Conservation (phyloP, 805 yeast genomes). For the Candida nitratophila region DNA sequence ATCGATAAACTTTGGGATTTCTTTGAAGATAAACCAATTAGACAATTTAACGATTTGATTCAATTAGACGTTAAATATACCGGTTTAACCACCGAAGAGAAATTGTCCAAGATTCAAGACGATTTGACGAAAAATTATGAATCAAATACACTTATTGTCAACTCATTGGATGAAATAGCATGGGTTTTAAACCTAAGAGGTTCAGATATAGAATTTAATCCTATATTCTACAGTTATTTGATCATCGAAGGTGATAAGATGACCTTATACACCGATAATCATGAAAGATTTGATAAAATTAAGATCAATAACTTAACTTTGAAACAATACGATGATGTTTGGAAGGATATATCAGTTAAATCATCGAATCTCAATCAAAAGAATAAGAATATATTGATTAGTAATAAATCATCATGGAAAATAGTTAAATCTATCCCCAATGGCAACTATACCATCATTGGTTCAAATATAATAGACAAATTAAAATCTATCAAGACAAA, state of each 20-base stretch:
- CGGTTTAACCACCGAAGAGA: constrained; percentile 58
- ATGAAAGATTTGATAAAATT: constrained; percentile 36
- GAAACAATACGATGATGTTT: constrained; percentile 38
- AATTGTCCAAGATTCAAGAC: too few species aligned
- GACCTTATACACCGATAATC: constrained; percentile 35
- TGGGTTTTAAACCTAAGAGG: constrained; percentile 82
- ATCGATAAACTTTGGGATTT: constrained; percentile 42
- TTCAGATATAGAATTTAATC: constrained; percentile 46
- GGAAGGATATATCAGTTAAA: constrained; percentile 32
- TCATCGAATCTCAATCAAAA: constrained; percentile 22
- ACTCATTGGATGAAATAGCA: constrained; percentile 76
- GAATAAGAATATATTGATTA: constrained; percentile 34
- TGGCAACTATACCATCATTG: constrained; percentile 18
- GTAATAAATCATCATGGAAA: constrained; percentile 64
- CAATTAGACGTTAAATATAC: constrained; percentile 46
- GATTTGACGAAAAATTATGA: too few species aligned
- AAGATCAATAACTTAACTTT: constrained; percentile 35
- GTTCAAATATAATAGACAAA: constrained; percentile 38
- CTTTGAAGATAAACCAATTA: constrained; percentile 56
- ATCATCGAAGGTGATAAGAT: constrained; percentile 36
- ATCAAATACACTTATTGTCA: constrained; percentile 27
- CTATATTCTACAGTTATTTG: constrained; percentile 44
- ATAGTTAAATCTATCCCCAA: constrained; percentile 42
- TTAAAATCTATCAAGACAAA: constrained; percentile 47
- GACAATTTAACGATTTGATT: constrained; percentile 44